phyloP scores from a whole-genome alignment of 805 yeast genomes.

The Citeromyces matritensis region DNA sequence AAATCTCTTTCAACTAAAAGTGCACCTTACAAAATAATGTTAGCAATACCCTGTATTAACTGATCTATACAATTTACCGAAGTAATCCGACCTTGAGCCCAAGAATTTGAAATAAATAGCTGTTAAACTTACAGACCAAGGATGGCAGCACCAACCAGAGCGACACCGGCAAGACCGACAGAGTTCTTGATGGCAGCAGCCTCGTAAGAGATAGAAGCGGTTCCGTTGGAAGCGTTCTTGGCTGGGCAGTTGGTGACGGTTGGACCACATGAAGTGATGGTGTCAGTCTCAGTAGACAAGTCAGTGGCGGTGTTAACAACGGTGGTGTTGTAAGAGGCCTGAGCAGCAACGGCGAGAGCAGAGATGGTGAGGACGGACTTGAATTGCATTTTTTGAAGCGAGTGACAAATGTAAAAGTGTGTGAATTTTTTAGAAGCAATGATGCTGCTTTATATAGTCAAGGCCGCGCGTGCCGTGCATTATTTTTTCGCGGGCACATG shows the following conservation, averaged over 20 bases:
- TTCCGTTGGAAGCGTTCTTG: constrained; percentile 6
- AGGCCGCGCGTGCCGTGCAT: background rate
- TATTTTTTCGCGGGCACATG: background rate
- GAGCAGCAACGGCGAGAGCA: constrained; percentile 13
- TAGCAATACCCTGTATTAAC: background rate
- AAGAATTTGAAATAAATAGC: background rate
- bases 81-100: no score
- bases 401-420: constrained; percentile 1
- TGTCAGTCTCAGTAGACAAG: constrained; percentile 21
- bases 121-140: constrained; percentile 1
- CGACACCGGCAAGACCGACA: constrained; percentile 7
- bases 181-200: constrained; percentile 5
- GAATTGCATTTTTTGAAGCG: constrained; percentile 3
- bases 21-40: background rate
- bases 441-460: background rate
- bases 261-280: constrained; percentile 29
- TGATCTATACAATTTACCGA: no score
- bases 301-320: constrained; percentile 17
- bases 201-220: constrained; percentile 5
- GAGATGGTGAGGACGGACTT: constrained; percentile 5
- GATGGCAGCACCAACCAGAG: constrained; percentile 6
- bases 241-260: constrained; percentile 31
- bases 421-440: background rate
- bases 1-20: no score
- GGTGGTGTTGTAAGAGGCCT: constrained; percentile 16